phyloP scores from a whole-genome alignment of 78 protist species.

The Capsaspora owczarzaki region DNA sequence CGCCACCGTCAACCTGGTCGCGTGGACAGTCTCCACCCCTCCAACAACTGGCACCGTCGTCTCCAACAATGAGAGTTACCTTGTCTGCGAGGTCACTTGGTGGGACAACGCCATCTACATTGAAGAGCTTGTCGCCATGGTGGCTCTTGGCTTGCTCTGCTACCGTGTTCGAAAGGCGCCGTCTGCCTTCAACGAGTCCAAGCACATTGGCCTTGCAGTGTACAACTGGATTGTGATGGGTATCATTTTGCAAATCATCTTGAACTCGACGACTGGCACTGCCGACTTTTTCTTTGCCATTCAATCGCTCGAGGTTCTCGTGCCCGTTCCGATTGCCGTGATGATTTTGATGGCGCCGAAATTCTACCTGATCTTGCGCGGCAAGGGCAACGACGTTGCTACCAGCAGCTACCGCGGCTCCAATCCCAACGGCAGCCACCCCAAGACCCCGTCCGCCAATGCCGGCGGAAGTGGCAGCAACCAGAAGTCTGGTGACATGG shows the following conservation, averaged over 20 bases:
- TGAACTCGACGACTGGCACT: too few relatives aligned
- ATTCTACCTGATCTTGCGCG: not conserved
- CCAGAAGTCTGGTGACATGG: too few relatives aligned
- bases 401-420: not conserved
- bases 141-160: not conserved
- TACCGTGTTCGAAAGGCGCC: not conserved
- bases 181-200: not conserved
- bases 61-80: too few relatives aligned
- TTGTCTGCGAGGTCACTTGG: not conserved
- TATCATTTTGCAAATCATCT: too few relatives aligned
- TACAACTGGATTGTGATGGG: slow-evolving; percentile 4
- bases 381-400: not conserved
- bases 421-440: too few relatives aligned
- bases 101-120: not conserved
- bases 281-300: too few relatives aligned
- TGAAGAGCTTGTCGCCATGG: not conserved
- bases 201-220: not conserved
- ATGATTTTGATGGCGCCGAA: not conserved
- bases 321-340: not conserved
- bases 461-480: too few relatives aligned
- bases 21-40: too few relatives aligned
- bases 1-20: too few relatives aligned
- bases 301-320: too few relatives aligned
- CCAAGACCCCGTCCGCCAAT: too few relatives aligned
- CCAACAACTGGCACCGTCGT: too few relatives aligned